phyloP scores from a whole-genome alignment of 805 yeast species.

The Candida easanensis region DNA sequence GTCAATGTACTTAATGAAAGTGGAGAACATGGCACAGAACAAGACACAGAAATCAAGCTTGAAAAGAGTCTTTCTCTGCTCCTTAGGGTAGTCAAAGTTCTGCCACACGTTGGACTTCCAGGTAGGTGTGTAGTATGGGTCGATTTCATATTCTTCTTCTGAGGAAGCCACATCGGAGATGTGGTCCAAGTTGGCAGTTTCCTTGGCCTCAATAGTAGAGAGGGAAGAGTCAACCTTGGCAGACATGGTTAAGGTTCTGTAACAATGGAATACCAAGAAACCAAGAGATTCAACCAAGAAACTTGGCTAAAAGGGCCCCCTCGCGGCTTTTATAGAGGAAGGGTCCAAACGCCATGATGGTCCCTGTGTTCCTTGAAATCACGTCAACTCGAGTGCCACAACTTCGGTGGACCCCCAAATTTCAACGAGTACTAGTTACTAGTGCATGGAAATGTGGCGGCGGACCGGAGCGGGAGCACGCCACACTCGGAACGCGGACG shows the following conservation, averaged over 20 bases:
- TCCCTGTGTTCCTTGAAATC: too few relatives aligned
- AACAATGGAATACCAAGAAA: too few relatives aligned
- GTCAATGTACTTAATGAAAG: conserved; percentile 50
- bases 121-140: conserved; percentile 8
- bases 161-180: not conserved
- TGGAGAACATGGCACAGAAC: conserved; percentile 20
- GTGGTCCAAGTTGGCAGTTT: not conserved
- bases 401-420: too few relatives aligned
- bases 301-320: too few relatives aligned
- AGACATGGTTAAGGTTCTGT: not conserved
- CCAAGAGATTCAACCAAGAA: too few relatives aligned
- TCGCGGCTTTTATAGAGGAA: too few relatives aligned
- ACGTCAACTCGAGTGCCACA: too few relatives aligned
- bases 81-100: conserved; percentile 9
- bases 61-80: conserved; percentile 40
- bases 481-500: too few relatives aligned
- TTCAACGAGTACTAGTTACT: too few relatives aligned
- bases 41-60: conserved; percentile 57
- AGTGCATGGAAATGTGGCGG: too few relatives aligned
- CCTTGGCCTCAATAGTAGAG: not conserved
- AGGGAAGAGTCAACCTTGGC: not conserved
- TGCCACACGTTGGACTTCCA: conserved; percentile 11
- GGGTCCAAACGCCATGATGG: too few relatives aligned
- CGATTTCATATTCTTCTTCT: conserved; percentile 1
- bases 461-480: too few relatives aligned